Base-by-base conservation (phyloP, 2,329 filamentous ascomycete species). In the Volutella citrinella region DNA sequence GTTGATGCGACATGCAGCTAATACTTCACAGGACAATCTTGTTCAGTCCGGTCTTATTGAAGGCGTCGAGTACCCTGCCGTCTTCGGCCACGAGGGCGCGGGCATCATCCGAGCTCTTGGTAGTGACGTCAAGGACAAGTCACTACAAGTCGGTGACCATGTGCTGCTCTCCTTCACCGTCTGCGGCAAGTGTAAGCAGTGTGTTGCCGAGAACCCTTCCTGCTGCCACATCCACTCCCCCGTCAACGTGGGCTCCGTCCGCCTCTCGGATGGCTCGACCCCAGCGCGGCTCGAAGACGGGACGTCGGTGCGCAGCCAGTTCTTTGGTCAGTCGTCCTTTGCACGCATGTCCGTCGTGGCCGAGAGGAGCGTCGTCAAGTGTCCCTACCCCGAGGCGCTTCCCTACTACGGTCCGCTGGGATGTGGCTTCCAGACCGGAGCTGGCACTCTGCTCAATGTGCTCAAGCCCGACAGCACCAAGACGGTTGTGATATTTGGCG, bases 101-200 rank as follows among this genome's bases (percentile, higher is more conserved):
- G 38, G 38, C 6, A 38, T 41, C 2, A 29, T 41, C 10, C 31
- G 31, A 8, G 38, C 31, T 2, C 24, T 41, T 6, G 38, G 35
- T 2, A 29, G 17, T 15, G 25, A 25, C 2, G 28, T 41, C 21
- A 31, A 31, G 14, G 31, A 34, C 17, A 34, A 38, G 25, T 34
- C 31, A 16, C 35, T 38, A 6, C 25, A 27, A 6, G 21, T 36
- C 13, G 39, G 39, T 7, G 39, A 42, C 19, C n/a, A 35, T 19
- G 39, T 42, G 5, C 36, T 35, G 6, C 36, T 42, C n/a, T 42
- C 39, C 10, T 42, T 42, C 24, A 42, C 35, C 17, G 32, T 32
- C 13, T 42, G 39, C 10, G 39, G 39, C 2, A 30, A 39, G 15
- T 42, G 39, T n/a, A 38, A 39, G 20, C 32, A 38, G 22, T 42